These are phyloP conservation scores for Fusarium albidum DNA, from an alignment of 2,329 filamentous ascomycete genomes.

Conservation along the genomic window DNA sequence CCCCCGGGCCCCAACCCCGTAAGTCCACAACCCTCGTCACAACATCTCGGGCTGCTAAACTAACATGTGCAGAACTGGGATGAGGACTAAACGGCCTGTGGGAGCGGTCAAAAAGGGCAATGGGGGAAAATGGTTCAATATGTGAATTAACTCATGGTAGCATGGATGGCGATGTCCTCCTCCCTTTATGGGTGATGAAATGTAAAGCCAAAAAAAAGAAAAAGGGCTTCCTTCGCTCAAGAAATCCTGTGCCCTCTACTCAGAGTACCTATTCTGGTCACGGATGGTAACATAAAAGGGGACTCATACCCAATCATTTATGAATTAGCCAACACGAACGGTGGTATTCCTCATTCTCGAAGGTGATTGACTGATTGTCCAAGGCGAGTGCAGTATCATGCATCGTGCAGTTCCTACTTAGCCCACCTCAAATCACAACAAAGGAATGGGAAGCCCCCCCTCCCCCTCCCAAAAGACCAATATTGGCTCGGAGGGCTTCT, in stretches of 20 bases:
- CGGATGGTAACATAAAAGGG: constrained; percentile 9
- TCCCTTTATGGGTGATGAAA: constrained; percentile 24
- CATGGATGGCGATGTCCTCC: constrained; percentile 40
- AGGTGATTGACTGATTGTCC: too few species aligned
- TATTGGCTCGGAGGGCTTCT: too few species aligned
- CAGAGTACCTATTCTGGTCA: constrained; percentile 12
- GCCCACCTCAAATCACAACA: too few species aligned
- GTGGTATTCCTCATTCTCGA: too few species aligned
- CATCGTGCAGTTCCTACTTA: too few species aligned
- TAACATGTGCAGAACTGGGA: constrained; percentile 63
- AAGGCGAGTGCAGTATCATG: too few species aligned
- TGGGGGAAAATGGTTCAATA: constrained; percentile 32
- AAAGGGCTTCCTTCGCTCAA: constrained; percentile 5
- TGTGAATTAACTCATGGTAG: constrained; percentile 24
- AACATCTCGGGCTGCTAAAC: constrained; percentile 39
- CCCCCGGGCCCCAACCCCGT: constrained; percentile 90
- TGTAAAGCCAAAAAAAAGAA: constrained; percentile 13
- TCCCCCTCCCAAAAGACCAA: too few species aligned
- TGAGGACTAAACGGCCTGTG: constrained; percentile 61
- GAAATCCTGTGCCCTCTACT: constrained; percentile 8
- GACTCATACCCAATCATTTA: neutral
- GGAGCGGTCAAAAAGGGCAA: constrained; percentile 25
- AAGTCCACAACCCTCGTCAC: constrained; percentile 39
- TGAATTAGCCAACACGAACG: too few species aligned
- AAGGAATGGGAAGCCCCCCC: too few species aligned